Base-by-base conservation (phyloP, 1,284 basidiomycete species). In the Cutaneotrichosporon sp. region DNA sequence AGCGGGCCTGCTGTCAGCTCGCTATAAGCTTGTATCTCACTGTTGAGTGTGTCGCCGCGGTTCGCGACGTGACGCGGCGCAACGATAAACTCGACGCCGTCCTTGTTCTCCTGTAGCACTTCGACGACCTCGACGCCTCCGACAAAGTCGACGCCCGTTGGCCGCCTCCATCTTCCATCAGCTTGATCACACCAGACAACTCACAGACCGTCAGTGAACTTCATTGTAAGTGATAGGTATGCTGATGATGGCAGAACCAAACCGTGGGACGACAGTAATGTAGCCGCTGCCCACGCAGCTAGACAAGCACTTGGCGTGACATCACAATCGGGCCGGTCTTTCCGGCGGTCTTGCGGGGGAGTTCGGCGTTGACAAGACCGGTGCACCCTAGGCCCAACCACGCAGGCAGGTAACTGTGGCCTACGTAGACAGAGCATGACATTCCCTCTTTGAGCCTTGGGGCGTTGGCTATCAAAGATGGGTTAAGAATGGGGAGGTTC, bases 1-100 rank as follows among this genome's bases (percentile, higher is more conserved):
- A 89, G 78, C 9, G 87, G 86, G 86, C 56, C 85, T 84, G 8
- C 2, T 13, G 59, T 64, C 38, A 64, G 63, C 32, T 5, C 34
- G 69, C 34, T 26, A 86, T 88, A 59, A 88, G 85, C 53, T 86
- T 87, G 26, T 16, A 10, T 38, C 63, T 58, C 60, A 65, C 63
- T 26, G 40, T 61, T 65, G 21, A 65, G 59, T 10, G 63, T 65
- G 63, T 57, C 59, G 13, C 60, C 60, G 21, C 63, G 63, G 40
- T 26, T 1, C 11, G 56, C 63, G 21, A 65, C 34, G 36, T 87
- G 86, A 52, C 84, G 83, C 3, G 87, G 87, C 8, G 89, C 81
- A 38, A 89, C 87, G 60, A 86, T 84, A 9, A 88, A 80, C 69
- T 86, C 82, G 68, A 86, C 84, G 1, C 84, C 85, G 34, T 84